Evolutionary conservation across 306 rosid genomes (phyloP).

Genomic region (Astragalus membranaceus): DNA sequence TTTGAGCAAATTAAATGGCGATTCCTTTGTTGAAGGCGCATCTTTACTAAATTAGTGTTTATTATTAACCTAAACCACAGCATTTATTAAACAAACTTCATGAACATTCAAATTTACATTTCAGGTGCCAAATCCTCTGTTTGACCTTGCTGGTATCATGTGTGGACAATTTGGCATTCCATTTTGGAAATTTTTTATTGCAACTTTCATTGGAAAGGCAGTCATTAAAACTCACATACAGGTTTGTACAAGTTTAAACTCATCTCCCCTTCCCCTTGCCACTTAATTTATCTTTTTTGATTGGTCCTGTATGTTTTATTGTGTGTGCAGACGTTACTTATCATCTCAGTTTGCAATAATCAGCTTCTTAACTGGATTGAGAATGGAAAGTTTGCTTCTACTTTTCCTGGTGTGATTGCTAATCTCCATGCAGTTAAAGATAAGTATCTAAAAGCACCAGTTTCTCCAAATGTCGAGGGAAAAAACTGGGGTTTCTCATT

Average conservation of each 20-base stretch:
- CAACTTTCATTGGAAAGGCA: constrained; percentile 94
- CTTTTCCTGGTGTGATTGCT: constrained; percentile 45
- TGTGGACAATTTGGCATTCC: constrained; percentile 98
- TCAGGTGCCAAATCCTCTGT: constrained; percentile 98
- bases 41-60: background rate
- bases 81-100: background rate
- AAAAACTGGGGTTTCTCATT: constrained; percentile 83
- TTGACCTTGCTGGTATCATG: constrained; percentile 99
- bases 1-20: background rate
- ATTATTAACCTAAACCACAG: background rate
- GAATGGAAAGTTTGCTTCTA: constrained; percentile 64
- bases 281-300: constrained; percentile 1
- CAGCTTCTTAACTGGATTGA: constrained; percentile 96
- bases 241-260: constrained; percentile 42
- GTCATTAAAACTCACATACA: constrained; percentile 92
- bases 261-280: background rate
- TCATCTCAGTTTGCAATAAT: constrained; percentile 90
- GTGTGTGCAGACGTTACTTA: constrained; percentile 61
- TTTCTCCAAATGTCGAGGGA: constrained; percentile 49
- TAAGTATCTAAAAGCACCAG: constrained; percentile 58
- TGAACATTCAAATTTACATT: constrained; percentile 18
- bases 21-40: constrained; percentile 8
- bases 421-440: constrained; percentile 60
- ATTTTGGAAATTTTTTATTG: constrained; percentile 82
- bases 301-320: background rate